phyloP scores from a whole-genome alignment of 2,329 filamentous ascomycete genomes.

The Aspergillus ochraceus region DNA sequence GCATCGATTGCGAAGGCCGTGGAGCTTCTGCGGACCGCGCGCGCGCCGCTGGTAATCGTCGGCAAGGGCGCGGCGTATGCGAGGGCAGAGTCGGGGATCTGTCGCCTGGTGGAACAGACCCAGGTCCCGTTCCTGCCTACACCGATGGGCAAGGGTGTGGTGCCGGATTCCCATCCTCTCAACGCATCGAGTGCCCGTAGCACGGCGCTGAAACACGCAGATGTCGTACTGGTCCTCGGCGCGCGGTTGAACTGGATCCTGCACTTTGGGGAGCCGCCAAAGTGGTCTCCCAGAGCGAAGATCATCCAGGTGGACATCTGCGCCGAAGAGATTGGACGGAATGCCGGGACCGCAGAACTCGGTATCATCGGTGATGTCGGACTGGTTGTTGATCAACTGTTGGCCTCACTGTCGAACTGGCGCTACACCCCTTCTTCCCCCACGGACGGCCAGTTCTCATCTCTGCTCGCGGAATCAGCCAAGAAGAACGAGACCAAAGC shows the following conservation, averaged over 20 bases:
- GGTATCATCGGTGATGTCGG: conserved; percentile 55
- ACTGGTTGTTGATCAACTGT: conserved; percentile 50
- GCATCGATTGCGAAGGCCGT: conserved; percentile 43
- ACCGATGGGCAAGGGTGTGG: conserved; percentile 60
- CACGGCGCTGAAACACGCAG: conserved; percentile 53
- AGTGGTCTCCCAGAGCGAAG: conserved; percentile 52
- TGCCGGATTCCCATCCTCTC: conserved; percentile 54
- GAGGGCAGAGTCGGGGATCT: conserved; percentile 49
- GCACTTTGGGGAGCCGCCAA: conserved; percentile 56
- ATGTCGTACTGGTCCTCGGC: conserved; percentile 56
- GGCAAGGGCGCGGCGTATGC: conserved; percentile 59
- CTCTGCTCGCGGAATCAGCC: conserved; percentile 29
- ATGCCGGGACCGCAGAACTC: conserved; percentile 49
- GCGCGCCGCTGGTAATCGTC: conserved; percentile 54
- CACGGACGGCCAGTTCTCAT: conserved; percentile 30
- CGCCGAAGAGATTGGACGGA: conserved; percentile 56
- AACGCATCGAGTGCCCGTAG: conserved; percentile 57
- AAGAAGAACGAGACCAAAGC: conserved; percentile 51
- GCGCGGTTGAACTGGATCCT: conserved; percentile 61
- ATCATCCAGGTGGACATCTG: conserved; percentile 59
- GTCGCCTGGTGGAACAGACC: conserved; percentile 48
- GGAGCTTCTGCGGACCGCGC: conserved; percentile 48
- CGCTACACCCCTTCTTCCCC: conserved; percentile 38
- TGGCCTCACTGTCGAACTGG: conserved; percentile 45
- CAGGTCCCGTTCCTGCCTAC: conserved; percentile 58